A percentile compares a stretch with the other conserved stretches of the same genome.
phyloP scores from a whole-genome alignment of 176 grass and related monocot species.

The Aegilops tauschii region DNA sequence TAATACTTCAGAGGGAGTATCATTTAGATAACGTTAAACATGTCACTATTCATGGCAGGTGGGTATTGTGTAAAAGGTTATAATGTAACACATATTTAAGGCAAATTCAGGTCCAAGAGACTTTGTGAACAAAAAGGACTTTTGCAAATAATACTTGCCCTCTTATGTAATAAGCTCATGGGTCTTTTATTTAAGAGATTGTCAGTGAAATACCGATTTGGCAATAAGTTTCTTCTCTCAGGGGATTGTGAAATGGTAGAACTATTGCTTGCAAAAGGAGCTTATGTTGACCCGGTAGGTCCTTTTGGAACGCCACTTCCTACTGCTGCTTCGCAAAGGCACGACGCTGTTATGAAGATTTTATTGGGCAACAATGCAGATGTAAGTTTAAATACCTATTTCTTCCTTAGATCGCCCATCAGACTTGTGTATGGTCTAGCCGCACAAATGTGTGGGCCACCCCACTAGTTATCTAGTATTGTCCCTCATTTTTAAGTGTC shows the following conservation, averaged over 20 bases:
- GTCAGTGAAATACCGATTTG: too few relatives aligned
- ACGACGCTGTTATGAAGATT: neutral
- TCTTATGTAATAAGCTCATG: neutral
- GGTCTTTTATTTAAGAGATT: too few relatives aligned
- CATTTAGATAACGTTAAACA: too few relatives aligned
- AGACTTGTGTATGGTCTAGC: neutral
- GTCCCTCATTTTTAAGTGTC: too few relatives aligned
- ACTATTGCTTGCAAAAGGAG: neutral
- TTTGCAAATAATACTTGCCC: too few relatives aligned
- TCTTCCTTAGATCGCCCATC: neutral
- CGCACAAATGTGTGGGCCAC: too few relatives aligned
- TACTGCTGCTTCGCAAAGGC: slow-evolving; percentile 1
- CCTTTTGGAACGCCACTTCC: slow-evolving; percentile 20
- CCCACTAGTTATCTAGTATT: neutral
- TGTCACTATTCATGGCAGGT: too few relatives aligned
- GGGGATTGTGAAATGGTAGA: slow-evolving; percentile 21
- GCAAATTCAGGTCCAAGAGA: too few relatives aligned
- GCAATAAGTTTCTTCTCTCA: neutral
- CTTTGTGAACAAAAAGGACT: too few relatives aligned
- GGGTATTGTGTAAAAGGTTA: too few relatives aligned
- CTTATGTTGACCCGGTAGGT: neutral
- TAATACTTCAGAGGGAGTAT: too few relatives aligned
- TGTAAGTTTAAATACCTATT: neutral
- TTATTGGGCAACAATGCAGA: slow-evolving; percentile 22
- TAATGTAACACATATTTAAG: too few relatives aligned